Evolutionary conservation across 352 stramenopile species (phyloP).

Genomic region (Pythium utonaiense): DNA sequence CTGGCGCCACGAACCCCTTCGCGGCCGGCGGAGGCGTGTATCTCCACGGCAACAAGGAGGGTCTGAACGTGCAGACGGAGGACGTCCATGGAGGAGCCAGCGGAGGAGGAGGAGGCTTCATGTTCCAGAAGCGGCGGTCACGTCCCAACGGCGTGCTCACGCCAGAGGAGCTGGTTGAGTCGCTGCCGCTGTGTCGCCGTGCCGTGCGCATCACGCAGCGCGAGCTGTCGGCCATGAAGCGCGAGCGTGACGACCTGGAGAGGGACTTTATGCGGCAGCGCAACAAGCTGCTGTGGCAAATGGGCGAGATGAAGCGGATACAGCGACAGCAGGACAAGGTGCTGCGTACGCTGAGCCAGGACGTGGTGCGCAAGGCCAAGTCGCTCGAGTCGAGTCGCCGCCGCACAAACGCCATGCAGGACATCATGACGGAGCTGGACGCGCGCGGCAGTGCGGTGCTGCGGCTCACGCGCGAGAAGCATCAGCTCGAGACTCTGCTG

Average conservation of each 20-base stretch:
- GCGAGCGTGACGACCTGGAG: constrained; percentile 76
- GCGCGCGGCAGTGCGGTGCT: constrained; percentile 46
- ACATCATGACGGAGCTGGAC: constrained; percentile 82
- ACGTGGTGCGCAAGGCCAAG: constrained; percentile 51
- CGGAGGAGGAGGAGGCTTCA: constrained; percentile 5
- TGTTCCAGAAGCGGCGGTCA: constrained; percentile 36
- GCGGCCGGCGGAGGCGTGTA: constrained; percentile 16
- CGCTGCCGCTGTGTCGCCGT: constrained; percentile 55
- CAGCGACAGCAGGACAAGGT: constrained; percentile 68
- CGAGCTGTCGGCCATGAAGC: constrained; percentile 60
- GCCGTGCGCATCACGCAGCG: constrained; percentile 74
- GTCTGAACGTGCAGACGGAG: constrained; percentile 14
- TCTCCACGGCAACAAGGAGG: constrained; percentile 21
- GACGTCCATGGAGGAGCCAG: constrained; percentile 19
- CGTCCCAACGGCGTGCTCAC: constrained; percentile 48
- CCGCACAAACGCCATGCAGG: constrained; percentile 65
- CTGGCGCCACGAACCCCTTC: constrained; percentile 5
- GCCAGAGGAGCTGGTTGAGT: constrained; percentile 71
- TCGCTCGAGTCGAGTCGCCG: constrained; percentile 63
- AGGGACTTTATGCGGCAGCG: constrained; percentile 66
- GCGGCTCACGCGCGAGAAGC: constrained; percentile 61
- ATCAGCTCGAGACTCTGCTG: constrained; percentile 49
- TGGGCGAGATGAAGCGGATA: constrained; percentile 64
- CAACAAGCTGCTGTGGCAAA: constrained; percentile 55
- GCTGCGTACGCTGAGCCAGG: constrained; percentile 35